Conservation (phyloP, 306 rosid genomes). For the Aeschynomene evenia region DNA sequence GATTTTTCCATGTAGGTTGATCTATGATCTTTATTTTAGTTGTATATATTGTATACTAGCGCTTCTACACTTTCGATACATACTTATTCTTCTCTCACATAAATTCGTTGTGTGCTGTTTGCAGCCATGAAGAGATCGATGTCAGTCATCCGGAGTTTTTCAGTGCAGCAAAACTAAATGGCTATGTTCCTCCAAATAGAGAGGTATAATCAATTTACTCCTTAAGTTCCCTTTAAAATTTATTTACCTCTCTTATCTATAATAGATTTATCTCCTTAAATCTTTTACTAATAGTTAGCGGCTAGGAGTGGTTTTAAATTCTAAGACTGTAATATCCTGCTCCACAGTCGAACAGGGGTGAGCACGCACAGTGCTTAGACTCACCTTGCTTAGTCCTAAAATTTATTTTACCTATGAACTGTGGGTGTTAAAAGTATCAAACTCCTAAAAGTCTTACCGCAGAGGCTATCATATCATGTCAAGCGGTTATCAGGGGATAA, state of each 20-base stretch:
- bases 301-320: background rate
- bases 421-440: background rate
- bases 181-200: conserved; percentile 85
- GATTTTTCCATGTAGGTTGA: background rate
- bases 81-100: background rate
- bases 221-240: conserved; percentile 25
- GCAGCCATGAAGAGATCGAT: conserved; percentile 98
- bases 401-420: background rate
- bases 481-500: too few relatives aligned
- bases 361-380: background rate
- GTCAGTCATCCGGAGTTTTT: conserved; percentile 98
- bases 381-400: background rate
- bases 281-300: conserved; percentile 10
- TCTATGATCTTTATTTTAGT: background rate
- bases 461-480: conserved; percentile 2
- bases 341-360: background rate
- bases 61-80: background rate
- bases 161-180: conserved; percentile 73
- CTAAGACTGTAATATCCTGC: background rate
- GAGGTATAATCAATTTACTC: conserved; percentile 54
- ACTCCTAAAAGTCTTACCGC: background rate
- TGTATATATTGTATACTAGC: background rate
- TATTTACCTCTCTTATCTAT: conserved; percentile 19
- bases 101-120: conserved; percentile 41
- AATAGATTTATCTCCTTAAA: conserved; percentile 13